Evolutionary conservation across 2,329 filamentous ascomycete species (phyloP), one percentile per base, ranked within the genome.

Genomic region (Byssochlamys sp.): DNA sequence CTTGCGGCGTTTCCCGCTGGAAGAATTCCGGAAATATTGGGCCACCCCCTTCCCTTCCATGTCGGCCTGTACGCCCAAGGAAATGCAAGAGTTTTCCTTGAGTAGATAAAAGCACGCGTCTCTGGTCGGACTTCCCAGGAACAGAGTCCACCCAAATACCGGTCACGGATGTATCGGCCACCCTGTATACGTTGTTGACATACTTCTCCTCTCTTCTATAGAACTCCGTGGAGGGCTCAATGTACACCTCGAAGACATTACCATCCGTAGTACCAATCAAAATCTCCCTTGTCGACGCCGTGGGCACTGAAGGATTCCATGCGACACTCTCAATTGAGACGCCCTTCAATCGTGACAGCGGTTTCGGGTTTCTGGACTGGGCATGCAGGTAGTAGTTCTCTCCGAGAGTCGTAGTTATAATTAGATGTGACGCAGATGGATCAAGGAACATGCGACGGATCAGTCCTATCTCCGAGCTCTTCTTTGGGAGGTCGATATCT

Each of bases 321-420:
- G 92, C 91, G 60, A 99, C 81, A 61, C 88, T 88, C 72, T 96
- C 91, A 59, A 99, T 90, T 7, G 84, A 80, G 12, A 96, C 90
- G 28, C 90, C 90, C 65, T 92, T 92, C 55, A 99, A 76, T 57
- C 90, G 84, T 12, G 88, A 85, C 35, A 99, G 79, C 6, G 87
- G 82, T 62, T 94, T 90, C 2, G 92, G 91, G 63, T 91, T 88
- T 64, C 90, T 88, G 33, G 91, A 94, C 71, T 97, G 92, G 10
- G 91, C 92, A 72, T 99, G 94, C 9, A 99, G 87, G 74, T 99
- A 99, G 78, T 91, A 99, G 76, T 95, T 97, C 74, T 99, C 94
- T 70, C 91, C 91, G 48, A 91, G 83, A 4, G 90, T 88, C 2
- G 94, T 99, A 70, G 88, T 91, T 64, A 99, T 85, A 62, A 99